Conservation (phyloP, 257 asterid species). For the Knoxia roxburghii region DNA sequence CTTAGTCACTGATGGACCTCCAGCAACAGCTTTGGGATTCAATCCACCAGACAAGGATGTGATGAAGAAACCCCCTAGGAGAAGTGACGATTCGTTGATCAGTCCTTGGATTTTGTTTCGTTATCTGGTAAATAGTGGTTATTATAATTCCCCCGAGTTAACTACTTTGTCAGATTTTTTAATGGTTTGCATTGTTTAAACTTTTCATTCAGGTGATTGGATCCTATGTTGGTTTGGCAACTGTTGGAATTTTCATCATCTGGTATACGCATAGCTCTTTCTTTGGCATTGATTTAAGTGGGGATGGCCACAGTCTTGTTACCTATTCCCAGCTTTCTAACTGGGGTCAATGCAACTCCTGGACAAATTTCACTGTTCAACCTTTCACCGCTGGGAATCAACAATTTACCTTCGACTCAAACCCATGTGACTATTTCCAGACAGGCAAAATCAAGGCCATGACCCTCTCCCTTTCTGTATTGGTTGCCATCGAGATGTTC, state of each 20-base stretch:
- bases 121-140: constrained; percentile 55
- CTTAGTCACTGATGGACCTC: constrained; percentile 99
- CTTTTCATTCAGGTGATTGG: constrained; percentile 71
- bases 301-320: constrained; percentile 93
- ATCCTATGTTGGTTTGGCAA: constrained; percentile 79
- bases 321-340: constrained; percentile 75
- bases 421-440: constrained; percentile 88
- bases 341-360: constrained; percentile 90
- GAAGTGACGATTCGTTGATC: constrained; percentile 90
- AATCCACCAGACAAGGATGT: constrained; percentile 98
- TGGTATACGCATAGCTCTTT: constrained; percentile 88
- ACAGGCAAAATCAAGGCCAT: constrained; percentile 88
- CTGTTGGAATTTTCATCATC: constrained; percentile 86
- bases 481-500: constrained; percentile 96
- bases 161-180: background rate
- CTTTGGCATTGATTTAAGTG: constrained; percentile 79
- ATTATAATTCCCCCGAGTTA: no score
- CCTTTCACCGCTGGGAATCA: constrained; percentile 82
- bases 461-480: constrained; percentile 93
- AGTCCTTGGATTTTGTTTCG: constrained; percentile 94
- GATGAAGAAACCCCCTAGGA: constrained; percentile 89
- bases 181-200: constrained; percentile 6
- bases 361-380: constrained; percentile 75
- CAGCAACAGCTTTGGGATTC: constrained; percentile 98
- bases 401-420: constrained; percentile 39